A percentile compares a stretch with the other conserved stretches of the same genome.
phyloP scores from a whole-genome alignment of 2,329 filamentous ascomycete species.

The Orbilia brochopaga region DNA sequence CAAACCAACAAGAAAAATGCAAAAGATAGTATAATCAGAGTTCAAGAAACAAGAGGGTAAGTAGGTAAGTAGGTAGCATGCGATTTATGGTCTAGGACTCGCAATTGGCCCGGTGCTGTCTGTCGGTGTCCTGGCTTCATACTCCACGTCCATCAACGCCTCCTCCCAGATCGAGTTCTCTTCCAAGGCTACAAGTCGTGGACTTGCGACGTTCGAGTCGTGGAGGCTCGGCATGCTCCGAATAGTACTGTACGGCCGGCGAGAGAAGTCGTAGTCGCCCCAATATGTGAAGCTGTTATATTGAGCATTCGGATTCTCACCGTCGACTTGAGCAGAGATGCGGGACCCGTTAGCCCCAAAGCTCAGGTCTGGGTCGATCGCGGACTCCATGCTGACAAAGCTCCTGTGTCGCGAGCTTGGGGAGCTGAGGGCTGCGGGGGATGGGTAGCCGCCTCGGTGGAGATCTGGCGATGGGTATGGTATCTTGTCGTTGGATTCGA shows the following conservation, averaged over 20 bases:
- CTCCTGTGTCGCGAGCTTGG: conserved; percentile 34
- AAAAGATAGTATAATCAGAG: not conserved
- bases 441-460: conserved; percentile 11
- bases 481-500: conserved; percentile 8
- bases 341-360: conserved; percentile 33
- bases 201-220: conserved; percentile 31
- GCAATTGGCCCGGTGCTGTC: conserved; percentile 3
- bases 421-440: conserved; percentile 22
- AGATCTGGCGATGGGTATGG: conserved; percentile 21
- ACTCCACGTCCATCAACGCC: conserved; percentile 38
- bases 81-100: conserved; percentile 20
- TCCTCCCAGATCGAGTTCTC: conserved; percentile 47
- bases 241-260: conserved; percentile 13
- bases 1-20: not conserved
- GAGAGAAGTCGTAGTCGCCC: conserved; percentile 36
- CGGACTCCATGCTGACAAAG: conserved; percentile 41
- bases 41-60: not conserved
- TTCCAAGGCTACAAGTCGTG: conserved; percentile 28
- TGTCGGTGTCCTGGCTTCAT: conserved; percentile 34
- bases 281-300: conserved; percentile 33
- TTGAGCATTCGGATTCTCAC: not conserved
- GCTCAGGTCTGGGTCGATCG: conserved; percentile 44
- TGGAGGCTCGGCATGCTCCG: conserved; percentile 31
- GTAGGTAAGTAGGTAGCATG: not conserved
- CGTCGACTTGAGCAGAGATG: conserved; percentile 30